Evolutionary conservation across 352 stramenopile genomes (phyloP).

Genomic region (Hyaloperonospora brassicae): DNA sequence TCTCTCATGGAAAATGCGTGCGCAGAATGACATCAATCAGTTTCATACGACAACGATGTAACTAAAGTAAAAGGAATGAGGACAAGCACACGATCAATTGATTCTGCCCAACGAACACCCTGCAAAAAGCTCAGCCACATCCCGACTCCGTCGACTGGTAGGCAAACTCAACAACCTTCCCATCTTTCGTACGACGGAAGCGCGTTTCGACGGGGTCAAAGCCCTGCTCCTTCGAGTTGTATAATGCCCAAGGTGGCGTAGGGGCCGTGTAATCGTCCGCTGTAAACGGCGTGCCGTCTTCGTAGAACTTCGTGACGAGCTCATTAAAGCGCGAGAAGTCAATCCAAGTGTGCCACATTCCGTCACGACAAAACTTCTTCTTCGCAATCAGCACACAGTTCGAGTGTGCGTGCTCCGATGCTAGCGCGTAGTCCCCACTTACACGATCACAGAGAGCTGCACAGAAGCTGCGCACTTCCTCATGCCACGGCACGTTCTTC

Average conservation of each 20-base stretch:
- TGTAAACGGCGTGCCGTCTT: slow-evolving; percentile 81
- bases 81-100: no score
- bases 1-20: no score
- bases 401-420: slow-evolving; percentile 94
- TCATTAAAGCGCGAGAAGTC: slow-evolving; percentile 96
- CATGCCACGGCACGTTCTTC: slow-evolving; percentile 96
- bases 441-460: slow-evolving; percentile 68
- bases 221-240: slow-evolving; percentile 91
- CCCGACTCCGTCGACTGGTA: slow-evolving; percentile 80
- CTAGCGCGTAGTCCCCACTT: slow-evolving; percentile 88
- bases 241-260: slow-evolving; percentile 93
- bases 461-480: slow-evolving; percentile 93
- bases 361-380: slow-evolving; percentile 82
- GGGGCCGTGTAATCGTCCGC: slow-evolving; percentile 92
- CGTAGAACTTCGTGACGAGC: slow-evolving; percentile 74
- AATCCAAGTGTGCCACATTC: slow-evolving; percentile 98
- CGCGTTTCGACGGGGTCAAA: slow-evolving; percentile 95
- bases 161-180: slow-evolving; percentile 78
- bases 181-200: slow-evolving; percentile 81
- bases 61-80: no score
- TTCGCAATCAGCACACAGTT: slow-evolving; percentile 93
- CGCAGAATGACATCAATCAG: no score
- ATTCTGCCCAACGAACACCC: not conserved
- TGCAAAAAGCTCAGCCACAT: slow-evolving; percentile 45
- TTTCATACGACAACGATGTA: no score